Evolutionary conservation across 169 alveolate species (phyloP).

Genomic region (Cryptosporidium meleagridis): DNA sequence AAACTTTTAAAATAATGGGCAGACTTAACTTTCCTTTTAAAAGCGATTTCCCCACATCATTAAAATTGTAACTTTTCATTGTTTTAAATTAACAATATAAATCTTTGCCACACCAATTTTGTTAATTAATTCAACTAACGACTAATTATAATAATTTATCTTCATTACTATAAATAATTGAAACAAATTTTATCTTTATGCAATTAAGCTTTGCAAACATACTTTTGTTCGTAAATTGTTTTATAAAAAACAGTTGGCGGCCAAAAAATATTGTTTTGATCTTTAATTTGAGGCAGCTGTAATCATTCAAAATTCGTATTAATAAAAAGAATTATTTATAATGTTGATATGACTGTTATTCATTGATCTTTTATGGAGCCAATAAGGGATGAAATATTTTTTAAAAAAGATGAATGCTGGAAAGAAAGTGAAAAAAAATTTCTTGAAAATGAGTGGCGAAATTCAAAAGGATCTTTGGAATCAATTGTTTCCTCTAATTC

Average conservation of each 20-base stretch:
- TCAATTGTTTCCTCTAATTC: slow-evolving; percentile 39
- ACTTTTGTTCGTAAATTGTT: neutral
- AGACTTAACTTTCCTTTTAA: neutral
- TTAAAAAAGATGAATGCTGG: slow-evolving; percentile 65
- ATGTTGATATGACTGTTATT: neutral
- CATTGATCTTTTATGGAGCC: slow-evolving; percentile 7
- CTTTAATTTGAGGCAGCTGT: neutral
- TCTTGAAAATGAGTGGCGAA: slow-evolving; percentile 39
- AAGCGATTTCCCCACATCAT: neutral
- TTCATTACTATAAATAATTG: neutral
- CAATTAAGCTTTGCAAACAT: neutral
- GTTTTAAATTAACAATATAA: neutral
- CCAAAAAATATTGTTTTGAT: neutral
- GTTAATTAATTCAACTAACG: neutral
- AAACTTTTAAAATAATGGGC: neutral
- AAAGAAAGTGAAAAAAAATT: slow-evolving; percentile 57
- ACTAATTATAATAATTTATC: neutral
- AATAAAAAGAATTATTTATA: neutral
- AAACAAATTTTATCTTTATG: neutral
- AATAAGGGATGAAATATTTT: slow-evolving; percentile 11
- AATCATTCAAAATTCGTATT: neutral
- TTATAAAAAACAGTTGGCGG: slow-evolving; percentile 9
- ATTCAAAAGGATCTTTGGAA: slow-evolving; percentile 47
- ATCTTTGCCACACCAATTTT: slow-evolving; percentile 6
- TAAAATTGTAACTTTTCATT: neutral